Conservation (phyloP, 495 filamentous ascomycete species). For the Aspergillus bridgeri region DNA sequence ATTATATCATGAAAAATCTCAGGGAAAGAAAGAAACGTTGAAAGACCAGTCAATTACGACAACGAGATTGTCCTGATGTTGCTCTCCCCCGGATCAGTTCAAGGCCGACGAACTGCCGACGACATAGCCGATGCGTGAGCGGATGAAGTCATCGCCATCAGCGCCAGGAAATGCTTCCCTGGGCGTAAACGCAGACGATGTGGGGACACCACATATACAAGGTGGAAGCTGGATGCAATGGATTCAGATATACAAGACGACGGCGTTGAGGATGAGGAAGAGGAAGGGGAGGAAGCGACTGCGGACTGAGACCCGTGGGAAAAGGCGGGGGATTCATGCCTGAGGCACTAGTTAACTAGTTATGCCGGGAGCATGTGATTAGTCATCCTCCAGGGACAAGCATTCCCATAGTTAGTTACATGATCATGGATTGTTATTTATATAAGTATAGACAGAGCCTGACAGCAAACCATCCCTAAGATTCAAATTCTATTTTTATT, state of each 20-base stretch:
- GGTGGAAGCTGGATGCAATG: not conserved
- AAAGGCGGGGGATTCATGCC: no score
- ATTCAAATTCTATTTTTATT: no score
- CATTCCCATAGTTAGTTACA: no score
- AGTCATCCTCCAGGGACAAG: no score
- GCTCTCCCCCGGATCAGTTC: slow-evolving; percentile 3
- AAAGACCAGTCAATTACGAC: not conserved
- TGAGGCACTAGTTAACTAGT: no score
- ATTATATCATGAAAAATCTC: not conserved
- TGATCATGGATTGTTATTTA: no score
- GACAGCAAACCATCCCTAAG: no score
- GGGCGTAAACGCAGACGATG: not conserved
- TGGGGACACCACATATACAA: not conserved
- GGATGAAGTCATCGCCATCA: slow-evolving; percentile 10
- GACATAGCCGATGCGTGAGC: slow-evolving; percentile 6
- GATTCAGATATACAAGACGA: not conserved
- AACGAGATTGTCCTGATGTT: not conserved
- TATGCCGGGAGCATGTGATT: no score
- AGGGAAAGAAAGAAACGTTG: not conserved
- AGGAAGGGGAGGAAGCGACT: no score
- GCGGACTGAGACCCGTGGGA: no score
- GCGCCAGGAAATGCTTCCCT: not conserved
- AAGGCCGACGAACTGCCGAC: slow-evolving; percentile 10
- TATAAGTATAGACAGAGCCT: no score
- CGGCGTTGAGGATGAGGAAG: not conserved